Evolutionary conservation across 2,329 filamentous ascomycete species (phyloP), one percentile per base, ranked within the genome.

Genomic region (Hypoxylon sp.): DNA sequence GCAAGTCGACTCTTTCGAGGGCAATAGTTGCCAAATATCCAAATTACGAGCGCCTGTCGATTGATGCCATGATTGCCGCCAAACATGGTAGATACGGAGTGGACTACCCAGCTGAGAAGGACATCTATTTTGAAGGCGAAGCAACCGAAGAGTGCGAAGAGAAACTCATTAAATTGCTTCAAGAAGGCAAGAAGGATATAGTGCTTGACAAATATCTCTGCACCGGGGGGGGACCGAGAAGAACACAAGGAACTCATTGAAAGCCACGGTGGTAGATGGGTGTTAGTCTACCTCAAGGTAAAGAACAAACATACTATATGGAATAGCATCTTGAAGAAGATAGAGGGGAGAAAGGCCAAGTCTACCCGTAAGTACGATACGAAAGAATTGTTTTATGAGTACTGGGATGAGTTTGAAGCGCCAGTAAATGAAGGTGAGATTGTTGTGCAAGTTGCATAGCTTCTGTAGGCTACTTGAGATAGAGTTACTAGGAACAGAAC

Each of bases 141-240:
- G 74, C 74, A 0, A 57, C 52, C 4, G n/a, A 48, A 4, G 63
- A 68, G 45, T 67, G 61, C 25, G 30, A 61, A 1, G 16, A 46
- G 5, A 54, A 61, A 8, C 30, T 70, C 2, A 32, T 50, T 14
- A 30, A 19, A 12, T 23, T 70, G 8, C 61, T 75, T 0, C 34
- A 72, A 1, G 34, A 69, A 6, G 62, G 67, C 1, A 32, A 56
- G 1, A 67, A 45, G 3, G 72, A 78, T 43, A 61, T 76, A n/a
- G 67, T 78, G 1, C 54, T 78, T 6, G 78, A 79, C 41, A 60
- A 75, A 1, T 75, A 76, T 0, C 76, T 78, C 59, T 79, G 74
- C 45, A 71, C 70, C 41, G 74, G 70, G 57, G 68, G 68, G 70
- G 6, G 76, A 78, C 39, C 63, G 77, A 5, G 74, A 76, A 14